Percentiles rank a stretch among this genome's conserved stretches.
These are phyloP conservation scores for Paramecium biaurelia DNA, from an alignment of 73 alveolate genomes.

Conservation along the genomic window DNA sequence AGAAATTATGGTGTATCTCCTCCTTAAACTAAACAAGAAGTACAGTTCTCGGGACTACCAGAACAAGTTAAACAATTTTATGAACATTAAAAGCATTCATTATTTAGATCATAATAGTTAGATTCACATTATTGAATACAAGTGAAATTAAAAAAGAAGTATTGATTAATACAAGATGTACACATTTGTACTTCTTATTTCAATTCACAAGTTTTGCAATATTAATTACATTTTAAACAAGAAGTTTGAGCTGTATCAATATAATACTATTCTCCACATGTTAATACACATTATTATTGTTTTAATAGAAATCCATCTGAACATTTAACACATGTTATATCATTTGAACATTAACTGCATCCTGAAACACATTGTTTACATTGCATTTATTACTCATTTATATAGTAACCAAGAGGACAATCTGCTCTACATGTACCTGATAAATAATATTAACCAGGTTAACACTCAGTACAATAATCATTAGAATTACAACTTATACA, in stretches of 20 bases:
- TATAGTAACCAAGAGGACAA: not conserved
- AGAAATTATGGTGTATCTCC: not conserved
- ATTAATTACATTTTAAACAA: not conserved
- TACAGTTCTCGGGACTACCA: not conserved
- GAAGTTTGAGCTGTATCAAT: not conserved
- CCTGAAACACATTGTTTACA: conserved; percentile 25
- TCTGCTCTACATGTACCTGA: not conserved
- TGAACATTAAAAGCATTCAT: not conserved
- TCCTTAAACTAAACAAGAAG: not conserved
- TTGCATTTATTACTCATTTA: not conserved
- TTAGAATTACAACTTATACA: not conserved
- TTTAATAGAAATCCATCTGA: not conserved
- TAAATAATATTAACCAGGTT: not conserved
- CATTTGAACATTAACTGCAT: not conserved
- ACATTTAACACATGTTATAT: not conserved
- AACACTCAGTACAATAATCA: not conserved
- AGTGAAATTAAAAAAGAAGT: not conserved
- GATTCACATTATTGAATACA: not conserved
- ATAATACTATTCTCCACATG: conserved; percentile 10
- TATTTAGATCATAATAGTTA: not conserved
- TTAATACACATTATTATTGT: not conserved
- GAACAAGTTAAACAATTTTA: not conserved
- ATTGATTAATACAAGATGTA: not conserved
- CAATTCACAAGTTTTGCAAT: not conserved
- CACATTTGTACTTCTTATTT: not conserved